Percentiles rank a stretch among this genome's conserved stretches.
These are phyloP conservation scores for Penicillium nordicum DNA, from an alignment of 2,329 filamentous ascomycete genomes.

Conservation along the genomic window DNA sequence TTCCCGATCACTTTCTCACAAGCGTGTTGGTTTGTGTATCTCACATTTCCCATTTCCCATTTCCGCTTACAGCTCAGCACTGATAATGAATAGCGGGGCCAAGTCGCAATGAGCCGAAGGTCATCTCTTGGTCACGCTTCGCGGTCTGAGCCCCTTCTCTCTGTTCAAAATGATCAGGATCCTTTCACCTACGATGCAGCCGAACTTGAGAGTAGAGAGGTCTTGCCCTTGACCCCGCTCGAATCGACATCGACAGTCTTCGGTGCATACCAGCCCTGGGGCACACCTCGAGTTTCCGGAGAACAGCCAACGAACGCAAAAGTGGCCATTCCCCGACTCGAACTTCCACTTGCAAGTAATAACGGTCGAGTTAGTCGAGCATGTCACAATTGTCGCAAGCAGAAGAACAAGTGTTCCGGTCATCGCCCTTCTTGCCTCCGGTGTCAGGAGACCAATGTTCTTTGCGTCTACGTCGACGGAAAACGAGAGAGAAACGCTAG, in stretches of 20 bases:
- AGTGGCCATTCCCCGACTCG: slow-evolving; percentile 31
- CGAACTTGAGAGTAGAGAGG: not conserved
- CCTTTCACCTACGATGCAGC: not conserved
- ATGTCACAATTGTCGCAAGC: slow-evolving; percentile 45
- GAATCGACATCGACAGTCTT: not conserved
- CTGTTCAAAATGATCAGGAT: not conserved
- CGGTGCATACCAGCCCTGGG: not conserved
- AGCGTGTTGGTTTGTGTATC: not conserved
- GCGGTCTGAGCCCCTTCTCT: not conserved
- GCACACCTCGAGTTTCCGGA: not conserved
- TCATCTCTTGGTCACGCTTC: not conserved
- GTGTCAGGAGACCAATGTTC: slow-evolving; percentile 41
- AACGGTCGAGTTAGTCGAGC: slow-evolving; percentile 37
- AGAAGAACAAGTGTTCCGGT: slow-evolving; percentile 48
- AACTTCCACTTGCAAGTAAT: slow-evolving; percentile 19
- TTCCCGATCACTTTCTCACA: not conserved
- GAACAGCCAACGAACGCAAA: slow-evolving; percentile 22
- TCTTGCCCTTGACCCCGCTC: not conserved
- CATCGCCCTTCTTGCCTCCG: slow-evolving; percentile 43
- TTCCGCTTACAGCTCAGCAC: not conserved
- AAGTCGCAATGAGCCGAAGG: slow-evolving; percentile 4
- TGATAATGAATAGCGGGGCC: slow-evolving; percentile 1
- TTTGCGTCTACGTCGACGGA: slow-evolving; percentile 44
- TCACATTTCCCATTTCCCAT: not conserved
- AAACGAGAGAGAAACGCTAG: slow-evolving; percentile 45